Evolutionary conservation across 495 filamentous ascomycete species (phyloP), one percentile per base, ranked within the genome.

Genomic region (Parathielavia hyrcaniae): DNA sequence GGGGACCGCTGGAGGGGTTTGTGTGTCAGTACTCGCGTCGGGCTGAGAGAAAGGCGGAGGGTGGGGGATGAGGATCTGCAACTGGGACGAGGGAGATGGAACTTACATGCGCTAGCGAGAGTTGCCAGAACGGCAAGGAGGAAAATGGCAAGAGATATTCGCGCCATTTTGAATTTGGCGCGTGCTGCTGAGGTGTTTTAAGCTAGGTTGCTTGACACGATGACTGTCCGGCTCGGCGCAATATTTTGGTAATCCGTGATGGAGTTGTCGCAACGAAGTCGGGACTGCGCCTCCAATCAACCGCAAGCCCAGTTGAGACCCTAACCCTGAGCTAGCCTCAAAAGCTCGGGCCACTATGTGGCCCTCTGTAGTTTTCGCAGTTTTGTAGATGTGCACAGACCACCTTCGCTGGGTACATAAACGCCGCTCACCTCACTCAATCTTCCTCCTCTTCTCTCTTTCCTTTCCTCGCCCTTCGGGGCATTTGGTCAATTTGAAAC

Each of bases 1-100:
- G 22, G 87, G 87, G 17, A 89, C 68, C 13, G 73, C 75, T 79
- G 55, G 9, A n/a, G 6, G 75, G 49, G n/a, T 38, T 53, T 58
- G 61, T 26, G 20, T 14, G 40, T 3, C 16, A 17, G 20, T 6
- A 5, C n/a, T n/a, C n/a, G n/a, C n/a, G n/a, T n/a, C n/a, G 32
- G 17, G 55, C 34, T 16, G 30, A 8, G 10, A n/a, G n/a, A n/a
- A n/a, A 11, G 38, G 53, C 38, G 43, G 19, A 26, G 44, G 38
- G 50, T 2, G 11, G 36, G 13, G 22, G 39, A 43, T 41, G 50
- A 17, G 22, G 34, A 46, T 23, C 32, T 45, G 52, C 13, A 30
- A 47, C 17, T 7, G 44, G 17, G 41, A 35, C 10, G 36, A 22
- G 46, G 50, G n/a, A 39, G 12, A 17, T 23, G 26, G 34, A 44